phyloP scores from a whole-genome alignment of 2,329 filamentous ascomycete species.

The Sordariomycetes sp. region DNA sequence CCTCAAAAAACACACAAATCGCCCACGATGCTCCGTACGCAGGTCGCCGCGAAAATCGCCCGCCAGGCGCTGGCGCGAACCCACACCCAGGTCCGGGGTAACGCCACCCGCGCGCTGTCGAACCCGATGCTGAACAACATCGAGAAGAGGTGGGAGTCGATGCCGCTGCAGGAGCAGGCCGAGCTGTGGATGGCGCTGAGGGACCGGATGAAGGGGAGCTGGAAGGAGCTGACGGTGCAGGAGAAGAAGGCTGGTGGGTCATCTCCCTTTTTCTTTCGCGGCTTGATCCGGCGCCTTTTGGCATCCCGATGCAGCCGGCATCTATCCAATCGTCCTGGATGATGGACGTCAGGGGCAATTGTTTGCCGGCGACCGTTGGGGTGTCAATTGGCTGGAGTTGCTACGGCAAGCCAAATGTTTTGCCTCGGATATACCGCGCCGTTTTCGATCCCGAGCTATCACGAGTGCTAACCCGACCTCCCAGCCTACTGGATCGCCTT shows the following conservation, averaged over 20 bases:
- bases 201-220: conserved; percentile 97
- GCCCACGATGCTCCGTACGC: conserved; percentile 39
- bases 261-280: background rate
- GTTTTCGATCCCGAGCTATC: background rate
- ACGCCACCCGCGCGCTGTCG: conserved; percentile 78
- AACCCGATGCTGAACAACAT: conserved; percentile 97
- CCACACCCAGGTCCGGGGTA: conserved; percentile 35
- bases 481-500: conserved; percentile 98
- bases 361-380: background rate
- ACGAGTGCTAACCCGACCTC: background rate
- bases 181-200: conserved; percentile 97
- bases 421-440: background rate
- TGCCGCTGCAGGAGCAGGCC: conserved; percentile 98
- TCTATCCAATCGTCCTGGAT: background rate
- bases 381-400: background rate
- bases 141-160: conserved; percentile 97
- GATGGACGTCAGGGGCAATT: background rate
- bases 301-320: conserved; percentile 5
- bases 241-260: conserved; percentile 98
- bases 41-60: conserved; percentile 33
- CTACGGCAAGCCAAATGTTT: background rate
- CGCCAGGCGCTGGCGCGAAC: conserved; percentile 32
- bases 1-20: background rate
- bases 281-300: background rate
- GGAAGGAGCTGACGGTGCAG: conserved; percentile 85